Evolutionary conservation across 805 yeast genomes (phyloP).

Genomic region (Schwanniomyces yamadae): DNA sequence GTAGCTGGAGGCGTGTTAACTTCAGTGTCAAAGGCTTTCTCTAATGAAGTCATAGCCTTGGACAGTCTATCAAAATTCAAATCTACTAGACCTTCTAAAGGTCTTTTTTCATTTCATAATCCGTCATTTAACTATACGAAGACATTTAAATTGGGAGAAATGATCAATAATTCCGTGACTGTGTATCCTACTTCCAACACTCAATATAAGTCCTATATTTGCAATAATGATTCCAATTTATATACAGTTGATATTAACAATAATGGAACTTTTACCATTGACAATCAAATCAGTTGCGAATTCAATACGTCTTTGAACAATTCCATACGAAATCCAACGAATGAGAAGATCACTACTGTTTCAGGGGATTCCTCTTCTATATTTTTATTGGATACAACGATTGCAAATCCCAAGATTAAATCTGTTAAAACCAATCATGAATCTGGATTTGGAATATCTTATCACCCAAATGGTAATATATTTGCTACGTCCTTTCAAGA

Average conservation of each 20-base stretch:
- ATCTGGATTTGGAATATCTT: constrained; percentile 80
- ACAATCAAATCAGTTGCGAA: constrained; percentile 44
- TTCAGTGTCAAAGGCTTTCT: constrained; percentile 32
- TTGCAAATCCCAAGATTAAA: constrained; percentile 23
- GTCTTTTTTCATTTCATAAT: constrained; percentile 60
- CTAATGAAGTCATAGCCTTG: constrained; percentile 16
- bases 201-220: constrained; percentile 59
- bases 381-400: constrained; percentile 51
- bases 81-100: constrained; percentile 43
- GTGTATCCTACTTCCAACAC: constrained; percentile 39
- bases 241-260: constrained; percentile 61
- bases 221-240: constrained; percentile 79
- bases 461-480: constrained; percentile 68
- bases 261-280: constrained; percentile 41
- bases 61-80: constrained; percentile 15
- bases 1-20: constrained; percentile 51
- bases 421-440: constrained; percentile 62
- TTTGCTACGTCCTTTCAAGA: constrained; percentile 85
- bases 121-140: constrained; percentile 46
- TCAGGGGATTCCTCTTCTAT: constrained; percentile 79
- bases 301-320: constrained; percentile 72
- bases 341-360: constrained; percentile 37
- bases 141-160: constrained; percentile 67
- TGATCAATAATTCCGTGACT: constrained; percentile 79
- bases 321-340: constrained; percentile 58